Base-by-base conservation (phyloP, 2,329 filamentous ascomycete species). In the Allantophomopsis cytisporea region DNA sequence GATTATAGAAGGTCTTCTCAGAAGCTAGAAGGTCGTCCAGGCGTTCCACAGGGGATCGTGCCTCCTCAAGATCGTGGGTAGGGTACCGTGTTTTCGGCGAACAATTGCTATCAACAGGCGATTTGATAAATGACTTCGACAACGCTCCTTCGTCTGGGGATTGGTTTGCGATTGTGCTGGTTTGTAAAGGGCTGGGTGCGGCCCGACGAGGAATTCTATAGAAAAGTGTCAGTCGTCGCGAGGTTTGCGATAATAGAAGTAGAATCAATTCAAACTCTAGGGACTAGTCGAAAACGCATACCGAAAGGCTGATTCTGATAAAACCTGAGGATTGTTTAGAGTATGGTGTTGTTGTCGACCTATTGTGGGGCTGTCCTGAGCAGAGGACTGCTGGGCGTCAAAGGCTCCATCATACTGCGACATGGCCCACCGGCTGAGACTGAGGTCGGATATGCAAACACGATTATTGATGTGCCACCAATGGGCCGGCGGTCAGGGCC, bases 11-110 rank as follows among this genome's bases (percentile, higher is more conserved):
- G 37, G 40, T 54, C 42, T 49, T 52, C 43, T 57, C 53, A n/a
- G 53, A 51, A 37, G 55, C 55, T 37, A 56, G 39, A 15, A 55
- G 43, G 41, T 57, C 54, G 48, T 58, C 53, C 37, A 56, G 49
- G 46, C 50, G 53, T 43, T 58, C 54, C 41, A 54, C 54, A 10
- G 55, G 54, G 33, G 52, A 57, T 38, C 46, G 50, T 40, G 54
- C 38, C 41, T 50, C 47, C 18, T 42, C 41, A 16, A 40, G 39
- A 30, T 36, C 47, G 7, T 44, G 44, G 35, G 41, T 40, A 33
- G 30, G 35, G 32, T 43, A 44, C 36, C 39, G 33, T 39, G 37
- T 44, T 39, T 31, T 49, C 48, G 33, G 46, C 31, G 36, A 43
- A 37, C 39, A 43, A 21, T 28, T 41, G 33, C 47, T 43, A 41